Percentiles rank a stretch among this genome's conserved stretches.
These are phyloP conservation scores for Perkinsus olseni DNA, from an alignment of 169 alveolate genomes.

Conservation along the genomic window DNA sequence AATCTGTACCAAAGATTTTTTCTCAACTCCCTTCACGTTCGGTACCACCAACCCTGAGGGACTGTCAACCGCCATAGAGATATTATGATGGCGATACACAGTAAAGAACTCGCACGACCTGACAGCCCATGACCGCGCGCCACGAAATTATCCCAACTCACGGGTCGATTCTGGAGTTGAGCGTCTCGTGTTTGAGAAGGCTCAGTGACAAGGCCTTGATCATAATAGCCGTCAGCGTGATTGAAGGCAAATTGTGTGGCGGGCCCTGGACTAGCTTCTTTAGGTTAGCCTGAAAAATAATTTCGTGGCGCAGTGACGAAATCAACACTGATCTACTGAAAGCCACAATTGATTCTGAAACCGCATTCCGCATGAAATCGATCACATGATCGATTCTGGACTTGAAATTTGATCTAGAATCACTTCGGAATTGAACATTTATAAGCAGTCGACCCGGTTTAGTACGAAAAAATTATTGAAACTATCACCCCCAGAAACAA, in stretches of 20 bases:
- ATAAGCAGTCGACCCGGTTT: no score
- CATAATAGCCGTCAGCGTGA: constrained; percentile 70
- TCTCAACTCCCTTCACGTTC: constrained; percentile 75
- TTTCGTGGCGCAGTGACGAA: no score
- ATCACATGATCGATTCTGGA: no score
- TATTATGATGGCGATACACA: constrained; percentile 69
- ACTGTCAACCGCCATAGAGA: constrained; percentile 83
- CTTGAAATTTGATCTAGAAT: no score
- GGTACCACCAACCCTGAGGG: constrained; percentile 87
- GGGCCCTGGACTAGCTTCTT: constrained; percentile 18
- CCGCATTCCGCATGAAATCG: no score
- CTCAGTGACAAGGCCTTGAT: constrained; percentile 74
- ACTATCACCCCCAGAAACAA: no score
- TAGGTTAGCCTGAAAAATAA: constrained; percentile 14
- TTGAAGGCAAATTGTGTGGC: constrained; percentile 37
- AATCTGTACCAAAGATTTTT: constrained; percentile 66
- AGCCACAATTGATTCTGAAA: no score
- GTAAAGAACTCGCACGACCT: constrained; percentile 40
- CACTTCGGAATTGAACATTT: no score
- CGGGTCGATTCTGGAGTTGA: constrained; percentile 63
- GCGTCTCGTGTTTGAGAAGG: constrained; percentile 56
- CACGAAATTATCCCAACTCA: constrained; percentile 6
- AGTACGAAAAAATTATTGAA: no score
- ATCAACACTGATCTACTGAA: no score
- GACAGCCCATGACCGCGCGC: neutral